Conservation (phyloP, 108 stramenopile genomes). For the Chaetoceros tenuissimus region DNA sequence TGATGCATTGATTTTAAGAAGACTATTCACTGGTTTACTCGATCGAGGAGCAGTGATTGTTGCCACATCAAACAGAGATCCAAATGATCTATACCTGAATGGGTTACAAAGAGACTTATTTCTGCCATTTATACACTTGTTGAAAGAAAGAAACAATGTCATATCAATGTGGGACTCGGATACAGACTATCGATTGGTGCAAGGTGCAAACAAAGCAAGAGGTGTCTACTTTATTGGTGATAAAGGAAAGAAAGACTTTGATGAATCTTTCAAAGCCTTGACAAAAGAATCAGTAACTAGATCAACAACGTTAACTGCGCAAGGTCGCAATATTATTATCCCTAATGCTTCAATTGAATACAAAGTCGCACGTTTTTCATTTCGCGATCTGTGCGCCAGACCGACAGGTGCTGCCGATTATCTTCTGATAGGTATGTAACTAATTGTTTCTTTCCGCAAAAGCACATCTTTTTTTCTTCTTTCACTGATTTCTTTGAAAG, state of each 20-base stretch:
- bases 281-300: conserved; percentile 22
- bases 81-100: conserved; percentile 85
- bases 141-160: conserved; percentile 53
- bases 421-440: conserved; percentile 72
- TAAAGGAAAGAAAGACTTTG: conserved; percentile 9
- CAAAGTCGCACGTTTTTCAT: conserved; percentile 60
- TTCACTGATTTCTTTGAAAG: too few species aligned
- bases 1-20: conserved; percentile 75
- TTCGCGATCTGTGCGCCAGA: conserved; percentile 82
- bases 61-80: conserved; percentile 91
- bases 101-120: conserved; percentile 96
- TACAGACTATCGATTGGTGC: conserved; percentile 75
- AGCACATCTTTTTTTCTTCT: too few species aligned
- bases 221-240: conserved; percentile 30
- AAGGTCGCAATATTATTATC: conserved; percentile 55
- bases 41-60: conserved; percentile 68
- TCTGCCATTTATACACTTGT: conserved; percentile 87
- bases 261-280: conserved; percentile 32
- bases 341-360: conserved; percentile 42
- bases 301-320: conserved; percentile 41
- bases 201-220: conserved; percentile 11
- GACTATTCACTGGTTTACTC: conserved; percentile 59
- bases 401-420: conserved; percentile 91
- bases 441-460: too few species aligned
- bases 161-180: conserved; percentile 72